Conservation (phyloP, 805 yeast genomes). For the Saccharomycopsis microspora region DNA sequence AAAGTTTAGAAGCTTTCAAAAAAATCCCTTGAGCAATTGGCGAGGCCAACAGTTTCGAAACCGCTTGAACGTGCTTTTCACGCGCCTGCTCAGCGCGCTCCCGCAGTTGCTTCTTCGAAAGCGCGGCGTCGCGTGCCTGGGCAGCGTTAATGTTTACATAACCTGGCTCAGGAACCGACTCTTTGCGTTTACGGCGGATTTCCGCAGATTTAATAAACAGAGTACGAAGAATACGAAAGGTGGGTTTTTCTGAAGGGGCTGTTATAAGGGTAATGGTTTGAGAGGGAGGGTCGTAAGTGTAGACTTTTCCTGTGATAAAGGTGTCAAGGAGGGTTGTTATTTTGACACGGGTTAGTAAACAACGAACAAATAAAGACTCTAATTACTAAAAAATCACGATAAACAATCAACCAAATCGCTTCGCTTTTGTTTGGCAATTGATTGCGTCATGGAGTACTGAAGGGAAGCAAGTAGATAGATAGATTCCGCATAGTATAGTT, state of each 20-base stretch:
- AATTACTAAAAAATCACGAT: too few relatives aligned
- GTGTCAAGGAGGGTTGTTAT: constrained; percentile 50
- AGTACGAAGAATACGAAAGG: constrained; percentile 10
- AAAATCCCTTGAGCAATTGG: constrained; percentile 12
- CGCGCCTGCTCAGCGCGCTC: constrained; percentile 4
- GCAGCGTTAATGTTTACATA: constrained; percentile 7
- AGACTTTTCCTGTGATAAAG: constrained; percentile 48
- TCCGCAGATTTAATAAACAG: constrained; percentile 13
- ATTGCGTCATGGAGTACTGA: too few relatives aligned
- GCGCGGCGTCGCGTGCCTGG: constrained; percentile 4
- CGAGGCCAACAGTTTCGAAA: constrained; percentile 3
- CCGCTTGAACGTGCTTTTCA: constrained; percentile 4
- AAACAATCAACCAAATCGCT: too few relatives aligned
- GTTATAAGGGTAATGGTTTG: constrained; percentile 21
- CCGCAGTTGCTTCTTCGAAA: constrained; percentile 6
- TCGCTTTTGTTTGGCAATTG: too few relatives aligned
- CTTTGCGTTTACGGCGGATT: constrained; percentile 1
- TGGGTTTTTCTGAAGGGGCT: background rate
- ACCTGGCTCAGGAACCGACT: constrained; percentile 2
- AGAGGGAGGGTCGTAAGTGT: constrained; percentile 38
- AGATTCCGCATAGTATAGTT: too few relatives aligned
- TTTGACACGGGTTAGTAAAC: constrained; percentile 32
- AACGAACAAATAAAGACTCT: too few relatives aligned
- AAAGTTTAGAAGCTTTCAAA: constrained; percentile 10
- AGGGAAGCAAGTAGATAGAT: too few relatives aligned